Evolutionary conservation across 345 rosid genomes (phyloP).

Genomic region (Litchi chinensis): DNA sequence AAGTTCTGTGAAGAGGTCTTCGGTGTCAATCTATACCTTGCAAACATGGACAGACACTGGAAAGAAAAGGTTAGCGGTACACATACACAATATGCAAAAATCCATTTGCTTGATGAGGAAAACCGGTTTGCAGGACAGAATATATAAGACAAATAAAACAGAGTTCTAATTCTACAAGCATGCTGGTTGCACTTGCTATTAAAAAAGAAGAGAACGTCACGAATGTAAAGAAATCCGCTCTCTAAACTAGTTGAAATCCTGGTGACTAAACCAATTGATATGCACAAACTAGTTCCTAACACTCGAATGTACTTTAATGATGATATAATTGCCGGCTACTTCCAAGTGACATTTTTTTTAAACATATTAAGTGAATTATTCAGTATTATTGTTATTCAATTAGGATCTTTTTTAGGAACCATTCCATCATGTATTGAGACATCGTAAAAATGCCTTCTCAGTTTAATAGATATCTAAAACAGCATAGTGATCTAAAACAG

Average conservation of each 20-base stretch:
- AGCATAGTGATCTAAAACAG: not conserved
- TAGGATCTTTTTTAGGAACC: not conserved
- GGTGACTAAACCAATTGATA: too few species aligned
- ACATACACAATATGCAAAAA: not conserved
- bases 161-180: not conserved
- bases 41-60: constrained; percentile 13
- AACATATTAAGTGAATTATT: not conserved
- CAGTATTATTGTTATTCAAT: not conserved
- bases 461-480: not conserved
- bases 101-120: not conserved
- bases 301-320: not conserved
- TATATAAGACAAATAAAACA: not conserved
- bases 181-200: too few species aligned
- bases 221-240: not conserved
- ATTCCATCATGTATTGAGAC: not conserved
- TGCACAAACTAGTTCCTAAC: not conserved
- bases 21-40: constrained; percentile 1
- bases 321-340: not conserved
- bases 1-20: not conserved
- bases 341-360: not conserved
- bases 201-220: not conserved
- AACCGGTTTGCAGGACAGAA: not conserved
- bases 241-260: not conserved
- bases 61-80: constrained; percentile 8
- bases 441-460: not conserved